These are phyloP conservation scores for Dryas drummondii DNA, from an alignment of 306 rosid genomes.

Conservation along the genomic window DNA sequence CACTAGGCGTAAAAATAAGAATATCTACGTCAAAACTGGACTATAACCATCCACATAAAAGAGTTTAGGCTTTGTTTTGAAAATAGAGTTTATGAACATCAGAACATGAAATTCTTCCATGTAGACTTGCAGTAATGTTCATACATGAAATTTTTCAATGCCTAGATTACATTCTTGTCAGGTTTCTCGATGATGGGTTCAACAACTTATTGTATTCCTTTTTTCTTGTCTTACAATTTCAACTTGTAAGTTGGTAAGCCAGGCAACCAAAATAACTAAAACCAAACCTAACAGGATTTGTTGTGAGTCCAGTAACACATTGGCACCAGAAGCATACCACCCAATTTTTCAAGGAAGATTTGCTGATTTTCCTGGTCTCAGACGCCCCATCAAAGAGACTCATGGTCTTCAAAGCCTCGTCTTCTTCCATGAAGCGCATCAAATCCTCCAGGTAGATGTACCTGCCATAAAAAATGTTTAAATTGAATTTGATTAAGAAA, in stretches of 20 bases:
- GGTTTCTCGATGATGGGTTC: not conserved
- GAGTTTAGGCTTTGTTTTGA: not conserved
- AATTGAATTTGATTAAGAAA: not conserved
- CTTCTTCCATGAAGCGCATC: slow-evolving; percentile 81
- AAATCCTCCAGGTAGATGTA: slow-evolving; percentile 57
- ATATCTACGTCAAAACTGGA: not conserved
- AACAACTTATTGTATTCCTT: not conserved
- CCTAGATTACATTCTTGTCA: not conserved
- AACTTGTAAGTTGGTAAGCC: not conserved
- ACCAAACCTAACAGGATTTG: not conserved
- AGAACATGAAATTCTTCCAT: not conserved
- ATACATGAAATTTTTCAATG: not conserved
- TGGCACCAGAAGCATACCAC: slow-evolving; percentile 59
- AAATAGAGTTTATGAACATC: not conserved
- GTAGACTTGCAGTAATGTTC: not conserved
- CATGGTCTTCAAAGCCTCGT: slow-evolving; percentile 61
- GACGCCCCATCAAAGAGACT: slow-evolving; percentile 79
- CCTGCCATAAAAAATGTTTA: slow-evolving; percentile 38
- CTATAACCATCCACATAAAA: not conserved
- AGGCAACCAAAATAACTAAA: not conserved
- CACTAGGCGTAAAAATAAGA: not conserved
- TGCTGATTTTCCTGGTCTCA: slow-evolving; percentile 58
- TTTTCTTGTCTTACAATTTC: not conserved
- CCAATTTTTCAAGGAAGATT: slow-evolving; percentile 79
- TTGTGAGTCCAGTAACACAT: not conserved